These are phyloP conservation scores for Claviceps pusilla DNA, from an alignment of 2,329 filamentous ascomycete genomes.

Conservation along the genomic window DNA sequence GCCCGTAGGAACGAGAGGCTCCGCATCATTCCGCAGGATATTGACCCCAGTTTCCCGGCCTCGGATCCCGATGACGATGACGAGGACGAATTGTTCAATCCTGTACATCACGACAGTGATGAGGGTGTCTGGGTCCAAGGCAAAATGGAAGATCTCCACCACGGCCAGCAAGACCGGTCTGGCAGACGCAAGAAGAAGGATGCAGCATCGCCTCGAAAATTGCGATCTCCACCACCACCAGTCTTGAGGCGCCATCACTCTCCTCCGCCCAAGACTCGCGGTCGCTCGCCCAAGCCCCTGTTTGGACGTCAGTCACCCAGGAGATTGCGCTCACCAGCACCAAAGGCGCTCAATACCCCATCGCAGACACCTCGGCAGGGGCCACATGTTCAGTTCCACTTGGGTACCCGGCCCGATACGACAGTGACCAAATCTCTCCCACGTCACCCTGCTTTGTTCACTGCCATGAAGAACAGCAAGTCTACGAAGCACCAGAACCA, in stretches of 20 bases:
- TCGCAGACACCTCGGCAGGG: slow-evolving; percentile 25
- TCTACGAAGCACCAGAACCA: slow-evolving; percentile 18
- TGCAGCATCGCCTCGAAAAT: slow-evolving; percentile 28
- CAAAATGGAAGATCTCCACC: slow-evolving; percentile 50
- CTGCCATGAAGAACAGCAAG: slow-evolving; percentile 31
- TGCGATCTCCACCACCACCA: slow-evolving; percentile 28
- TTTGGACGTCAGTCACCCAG: slow-evolving; percentile 57
- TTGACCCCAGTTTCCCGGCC: slow-evolving; percentile 91
- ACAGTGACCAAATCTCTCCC: slow-evolving; percentile 79
- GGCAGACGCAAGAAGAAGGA: slow-evolving; percentile 35
- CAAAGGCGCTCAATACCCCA: slow-evolving; percentile 24
- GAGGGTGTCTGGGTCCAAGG: slow-evolving; percentile 56
- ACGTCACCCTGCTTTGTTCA: slow-evolving; percentile 58
- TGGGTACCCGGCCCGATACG: slow-evolving; percentile 45
- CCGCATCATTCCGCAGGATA: slow-evolving; percentile 78
- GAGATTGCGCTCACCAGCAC: slow-evolving; percentile 56
- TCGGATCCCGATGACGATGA: slow-evolving; percentile 82
- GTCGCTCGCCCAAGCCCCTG: slow-evolving; percentile 29
- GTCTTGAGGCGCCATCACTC: slow-evolving; percentile 17
- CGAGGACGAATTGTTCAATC: slow-evolving; percentile 51
- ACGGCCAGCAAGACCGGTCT: slow-evolving; percentile 36
- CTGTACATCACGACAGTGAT: slow-evolving; percentile 47
- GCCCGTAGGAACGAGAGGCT: slow-evolving; percentile 70
- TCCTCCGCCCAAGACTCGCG: slow-evolving; percentile 23
- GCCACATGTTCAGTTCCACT: slow-evolving; percentile 22